These are phyloP conservation scores for Ailanthus altissimus DNA, from an alignment of 345 rosid genomes.

Conservation along the genomic window DNA sequence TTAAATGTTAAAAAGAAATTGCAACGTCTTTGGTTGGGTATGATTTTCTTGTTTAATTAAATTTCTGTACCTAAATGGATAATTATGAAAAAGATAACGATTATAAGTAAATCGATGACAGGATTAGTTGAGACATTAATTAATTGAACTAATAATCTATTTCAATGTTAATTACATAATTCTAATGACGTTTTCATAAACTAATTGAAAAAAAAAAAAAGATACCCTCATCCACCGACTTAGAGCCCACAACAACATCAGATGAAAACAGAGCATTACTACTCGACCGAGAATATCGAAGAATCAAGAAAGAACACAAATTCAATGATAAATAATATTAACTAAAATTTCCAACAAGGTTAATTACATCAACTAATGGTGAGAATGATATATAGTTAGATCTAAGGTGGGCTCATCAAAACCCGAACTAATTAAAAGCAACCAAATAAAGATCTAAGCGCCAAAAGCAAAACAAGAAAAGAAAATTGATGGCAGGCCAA, in stretches of 20 bases:
- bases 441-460: neutral
- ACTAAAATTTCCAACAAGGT: neutral
- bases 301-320: neutral
- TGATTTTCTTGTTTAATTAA: neutral
- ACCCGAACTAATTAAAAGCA: constrained; percentile 18
- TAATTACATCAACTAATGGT: constrained; percentile 30
- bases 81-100: neutral
- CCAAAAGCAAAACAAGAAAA: neutral
- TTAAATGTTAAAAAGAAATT: neutral
- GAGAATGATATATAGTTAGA: constrained; percentile 23
- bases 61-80: neutral
- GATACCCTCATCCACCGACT: neutral
- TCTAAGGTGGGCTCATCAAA: constrained; percentile 18
- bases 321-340: neutral
- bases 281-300: neutral
- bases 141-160: neutral
- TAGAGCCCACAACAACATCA: neutral
- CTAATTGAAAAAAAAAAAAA: neutral
- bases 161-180: neutral
- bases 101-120: neutral
- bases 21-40: neutral
- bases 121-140: neutral
- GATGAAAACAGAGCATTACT: neutral
- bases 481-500: constrained; percentile 21
- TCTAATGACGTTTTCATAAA: neutral